These are phyloP conservation scores for Diplodia scrobiculata DNA, from an alignment of 2,329 filamentous ascomycete species.

Conservation along the genomic window DNA sequence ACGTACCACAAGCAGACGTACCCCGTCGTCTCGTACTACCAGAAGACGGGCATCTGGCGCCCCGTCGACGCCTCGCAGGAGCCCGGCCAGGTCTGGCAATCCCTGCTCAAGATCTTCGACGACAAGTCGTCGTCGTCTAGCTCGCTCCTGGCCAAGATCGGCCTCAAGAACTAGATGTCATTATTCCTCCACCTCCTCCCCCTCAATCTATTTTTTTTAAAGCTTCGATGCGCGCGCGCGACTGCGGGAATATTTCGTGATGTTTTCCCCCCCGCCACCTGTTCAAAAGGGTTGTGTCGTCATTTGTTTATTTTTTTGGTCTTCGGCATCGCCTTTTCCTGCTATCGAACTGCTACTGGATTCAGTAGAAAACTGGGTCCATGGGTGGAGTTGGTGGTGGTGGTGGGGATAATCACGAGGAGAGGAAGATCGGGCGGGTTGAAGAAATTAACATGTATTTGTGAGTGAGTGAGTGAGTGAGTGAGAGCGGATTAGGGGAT, in stretches of 20 bases:
- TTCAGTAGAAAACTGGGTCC: constrained; percentile 11
- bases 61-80: constrained; percentile 94
- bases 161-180: constrained; percentile 52
- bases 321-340: neutral
- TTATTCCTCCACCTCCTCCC: neutral
- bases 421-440: neutral
- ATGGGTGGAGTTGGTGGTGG: constrained; percentile 15
- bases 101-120: constrained; percentile 80
- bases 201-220: neutral
- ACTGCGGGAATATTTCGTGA: neutral
- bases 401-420: neutral
- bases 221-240: neutral
- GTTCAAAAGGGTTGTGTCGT: constrained; percentile 2
- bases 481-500: neutral
- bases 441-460: neutral
- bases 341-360: constrained; percentile 3
- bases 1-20: constrained; percentile 94
- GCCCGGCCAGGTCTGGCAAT: constrained; percentile 94
- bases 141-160: constrained; percentile 55
- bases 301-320: neutral
- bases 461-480: no score
- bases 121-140: constrained; percentile 56
- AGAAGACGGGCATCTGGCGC: constrained; percentile 96
- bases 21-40: constrained; percentile 94
- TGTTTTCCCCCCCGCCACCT: neutral